These are phyloP conservation scores for Coccomyxa sp. DNA, from an alignment of 139 green algal species.

Conservation along the genomic window DNA sequence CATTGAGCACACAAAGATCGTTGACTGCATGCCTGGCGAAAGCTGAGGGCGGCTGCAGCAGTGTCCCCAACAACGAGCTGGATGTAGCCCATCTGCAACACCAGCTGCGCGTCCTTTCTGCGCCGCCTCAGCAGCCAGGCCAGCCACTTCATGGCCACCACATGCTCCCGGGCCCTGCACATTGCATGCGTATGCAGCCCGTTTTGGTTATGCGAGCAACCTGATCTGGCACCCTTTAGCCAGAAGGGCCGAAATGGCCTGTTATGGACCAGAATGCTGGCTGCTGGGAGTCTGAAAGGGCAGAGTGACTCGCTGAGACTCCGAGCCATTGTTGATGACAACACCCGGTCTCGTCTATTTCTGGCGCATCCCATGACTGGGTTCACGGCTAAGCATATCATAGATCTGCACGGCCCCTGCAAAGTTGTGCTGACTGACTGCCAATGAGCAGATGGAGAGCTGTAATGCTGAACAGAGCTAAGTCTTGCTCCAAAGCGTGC, in stretches of 20 bases:
- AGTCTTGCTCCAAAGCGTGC: too few relatives aligned
- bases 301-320: background rate
- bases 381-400: too few relatives aligned
- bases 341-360: too few relatives aligned
- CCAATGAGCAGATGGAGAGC: background rate
- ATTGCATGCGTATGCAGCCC: background rate
- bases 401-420: background rate
- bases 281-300: background rate
- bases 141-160: conserved; percentile 14
- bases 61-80: conserved; percentile 29
- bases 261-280: background rate
- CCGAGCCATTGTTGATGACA: background rate
- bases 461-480: too few relatives aligned
- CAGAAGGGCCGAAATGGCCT: background rate
- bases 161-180: conserved; percentile 14
- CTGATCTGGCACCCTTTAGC: background rate
- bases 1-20: too few relatives aligned
- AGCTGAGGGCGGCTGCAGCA: conserved; percentile 6
- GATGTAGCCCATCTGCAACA: conserved; percentile 10
- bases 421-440: background rate
- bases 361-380: too few relatives aligned
- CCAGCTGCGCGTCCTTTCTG: background rate
- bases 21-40: conserved; percentile 21
- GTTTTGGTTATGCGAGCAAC: background rate
- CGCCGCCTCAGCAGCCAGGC: conserved; percentile 17